These are phyloP conservation scores for Ustilago lituana DNA, from an alignment of 1,284 basidiomycete genomes.

Conservation along the genomic window DNA sequence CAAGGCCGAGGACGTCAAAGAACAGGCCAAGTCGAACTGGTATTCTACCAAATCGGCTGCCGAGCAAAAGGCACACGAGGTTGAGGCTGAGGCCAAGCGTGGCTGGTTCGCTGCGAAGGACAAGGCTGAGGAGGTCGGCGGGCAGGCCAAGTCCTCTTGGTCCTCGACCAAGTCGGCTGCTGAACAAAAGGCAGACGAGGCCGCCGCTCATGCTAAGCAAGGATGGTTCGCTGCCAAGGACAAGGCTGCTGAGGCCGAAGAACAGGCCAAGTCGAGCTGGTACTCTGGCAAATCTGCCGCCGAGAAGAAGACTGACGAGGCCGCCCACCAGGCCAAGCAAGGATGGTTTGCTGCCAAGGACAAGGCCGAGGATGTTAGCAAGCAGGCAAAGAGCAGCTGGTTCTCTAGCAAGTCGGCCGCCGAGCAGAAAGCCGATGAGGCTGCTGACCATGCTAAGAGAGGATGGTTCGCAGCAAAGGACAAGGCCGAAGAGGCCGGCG, in stretches of 20 bases:
- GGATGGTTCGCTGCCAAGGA: conserved; percentile 32
- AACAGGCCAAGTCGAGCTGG: conserved; percentile 25
- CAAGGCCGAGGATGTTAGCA: conserved; percentile 22
- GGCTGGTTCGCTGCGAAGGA: conserved; percentile 23
- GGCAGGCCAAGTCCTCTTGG: conserved; percentile 22
- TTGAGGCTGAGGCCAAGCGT: conserved; percentile 3
- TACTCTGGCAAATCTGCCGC: conserved; percentile 24
- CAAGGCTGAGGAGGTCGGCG: conserved; percentile 13
- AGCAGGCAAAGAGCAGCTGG: conserved; percentile 27
- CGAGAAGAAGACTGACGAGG: conserved; percentile 29
- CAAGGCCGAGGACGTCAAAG: conserved; percentile 30
- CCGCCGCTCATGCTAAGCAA: conserved; percentile 8
- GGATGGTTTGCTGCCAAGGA: conserved; percentile 29
- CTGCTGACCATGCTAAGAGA: conserved; percentile 14
- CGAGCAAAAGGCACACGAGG: conserved; percentile 29
- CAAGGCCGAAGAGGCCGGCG: conserved; percentile 29
- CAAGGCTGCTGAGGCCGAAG: conserved; percentile 29
- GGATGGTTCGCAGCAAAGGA: conserved; percentile 40
- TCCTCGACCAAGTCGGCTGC: conserved; percentile 18
- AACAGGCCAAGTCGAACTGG: conserved; percentile 14
- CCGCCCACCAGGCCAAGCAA: conserved; percentile 20
- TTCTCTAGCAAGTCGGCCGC: conserved; percentile 28
- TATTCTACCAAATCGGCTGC: conserved; percentile 26
- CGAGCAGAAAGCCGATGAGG: conserved; percentile 30
- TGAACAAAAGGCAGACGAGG: conserved; percentile 23